These are phyloP conservation scores for Phaseolus lunatus DNA, from an alignment of 306 rosid species.

Conservation along the genomic window DNA sequence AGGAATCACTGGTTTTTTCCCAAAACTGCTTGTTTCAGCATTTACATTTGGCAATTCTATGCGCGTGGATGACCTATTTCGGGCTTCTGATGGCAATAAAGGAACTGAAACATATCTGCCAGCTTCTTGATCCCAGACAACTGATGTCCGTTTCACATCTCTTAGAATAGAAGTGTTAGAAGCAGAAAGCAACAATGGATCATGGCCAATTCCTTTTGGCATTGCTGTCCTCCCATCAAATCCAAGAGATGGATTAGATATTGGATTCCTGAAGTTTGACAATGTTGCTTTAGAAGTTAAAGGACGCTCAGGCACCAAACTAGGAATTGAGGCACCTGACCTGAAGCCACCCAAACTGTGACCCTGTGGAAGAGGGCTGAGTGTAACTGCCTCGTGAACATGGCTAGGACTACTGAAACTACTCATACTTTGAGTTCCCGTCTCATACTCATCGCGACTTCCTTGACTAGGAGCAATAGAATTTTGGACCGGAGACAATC, in stretches of 20 bases:
- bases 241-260: conserved; percentile 57
- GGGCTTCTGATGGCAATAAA: conserved; percentile 77
- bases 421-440: conserved; percentile 94
- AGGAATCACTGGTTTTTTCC: conserved; percentile 61
- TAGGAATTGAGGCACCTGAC: conserved; percentile 62
- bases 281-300: conserved; percentile 62
- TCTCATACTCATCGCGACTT: conserved; percentile 89
- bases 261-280: conserved; percentile 58
- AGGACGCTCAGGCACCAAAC: conserved; percentile 68
- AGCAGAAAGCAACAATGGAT: conserved; percentile 69
- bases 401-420: conserved; percentile 97
- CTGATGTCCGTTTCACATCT: conserved; percentile 90
- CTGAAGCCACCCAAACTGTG: conserved; percentile 68
- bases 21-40: conserved; percentile 61
- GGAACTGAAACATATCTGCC: conserved; percentile 96
- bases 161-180: conserved; percentile 79
- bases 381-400: conserved; percentile 83
- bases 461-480: conserved; percentile 89
- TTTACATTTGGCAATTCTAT: conserved; percentile 60
- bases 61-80: conserved; percentile 62
- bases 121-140: conserved; percentile 99
- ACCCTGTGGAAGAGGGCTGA: conserved; percentile 88
- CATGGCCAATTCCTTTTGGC: conserved; percentile 64
- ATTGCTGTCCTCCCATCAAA: conserved; percentile 72
- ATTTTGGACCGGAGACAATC: conserved; percentile 74